Evolutionary conservation across 257 asterid genomes (phyloP).

Genomic region (Plantago major): DNA sequence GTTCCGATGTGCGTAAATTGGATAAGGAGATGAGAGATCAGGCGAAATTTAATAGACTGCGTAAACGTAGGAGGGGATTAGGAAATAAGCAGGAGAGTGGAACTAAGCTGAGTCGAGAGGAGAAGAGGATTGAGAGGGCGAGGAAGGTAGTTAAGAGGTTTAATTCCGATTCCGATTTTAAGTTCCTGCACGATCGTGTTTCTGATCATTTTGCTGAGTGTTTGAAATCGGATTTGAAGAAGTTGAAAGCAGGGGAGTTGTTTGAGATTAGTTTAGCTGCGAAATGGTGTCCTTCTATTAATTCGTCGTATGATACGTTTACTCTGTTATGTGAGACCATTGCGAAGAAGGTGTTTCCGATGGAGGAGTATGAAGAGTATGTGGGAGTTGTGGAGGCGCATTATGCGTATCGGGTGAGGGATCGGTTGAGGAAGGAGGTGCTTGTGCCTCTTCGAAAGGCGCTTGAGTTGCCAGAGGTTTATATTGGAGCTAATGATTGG

Average conservation of each 20-base stretch:
- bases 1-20: no score
- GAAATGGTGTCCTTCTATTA: constrained; percentile 60
- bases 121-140: constrained; percentile 29
- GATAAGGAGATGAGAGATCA: no score
- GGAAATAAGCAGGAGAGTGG: neutral
- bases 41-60: no score
- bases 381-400: constrained; percentile 40
- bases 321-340: constrained; percentile 48
- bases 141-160: constrained; percentile 31
- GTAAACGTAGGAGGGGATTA: neutral
- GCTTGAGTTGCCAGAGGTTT: constrained; percentile 53
- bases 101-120: neutral
- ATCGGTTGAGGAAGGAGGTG: constrained; percentile 48
- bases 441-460: constrained; percentile 54
- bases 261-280: constrained; percentile 39
- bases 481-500: constrained; percentile 57
- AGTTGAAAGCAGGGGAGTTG: constrained; percentile 23
- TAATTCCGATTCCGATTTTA: neutral
- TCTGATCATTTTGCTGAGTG: constrained; percentile 32
- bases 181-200: constrained; percentile 33
- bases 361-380: constrained; percentile 31
- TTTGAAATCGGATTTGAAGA: constrained; percentile 32
- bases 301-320: constrained; percentile 35
- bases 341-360: constrained; percentile 40
- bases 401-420: constrained; percentile 38